phyloP scores from a whole-genome alignment of 176 grass and related monocot genomes.

The Oryza glumipatula region DNA sequence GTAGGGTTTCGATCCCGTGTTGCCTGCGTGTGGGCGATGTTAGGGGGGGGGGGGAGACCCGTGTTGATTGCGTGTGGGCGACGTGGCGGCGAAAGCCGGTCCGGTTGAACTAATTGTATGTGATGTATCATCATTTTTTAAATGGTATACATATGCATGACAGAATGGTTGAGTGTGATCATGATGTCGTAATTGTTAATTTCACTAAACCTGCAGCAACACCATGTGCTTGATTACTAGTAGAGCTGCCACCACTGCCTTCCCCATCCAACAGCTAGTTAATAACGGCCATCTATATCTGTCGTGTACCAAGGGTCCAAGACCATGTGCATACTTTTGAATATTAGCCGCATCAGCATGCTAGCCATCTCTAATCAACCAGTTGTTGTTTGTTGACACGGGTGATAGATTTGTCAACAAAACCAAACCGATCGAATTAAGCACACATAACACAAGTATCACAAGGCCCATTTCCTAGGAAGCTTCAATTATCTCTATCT shows the following conservation, averaged over 20 bases:
- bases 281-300: background rate
- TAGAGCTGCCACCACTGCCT: background rate
- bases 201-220: background rate
- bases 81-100: too few species aligned
- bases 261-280: background rate
- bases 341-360: background rate
- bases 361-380: background rate
- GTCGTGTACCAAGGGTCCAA: background rate
- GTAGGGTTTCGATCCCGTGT: too few species aligned
- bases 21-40: too few species aligned
- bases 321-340: background rate
- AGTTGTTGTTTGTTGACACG: background rate
- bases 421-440: background rate
- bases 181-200: background rate
- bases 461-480: background rate
- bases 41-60: too few species aligned
- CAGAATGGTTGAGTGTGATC: background rate
- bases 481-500: background rate
- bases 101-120: too few species aligned
- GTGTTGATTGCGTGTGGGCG: too few species aligned
- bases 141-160: background rate
- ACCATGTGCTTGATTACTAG: background rate
- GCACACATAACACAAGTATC: background rate
- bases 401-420: background rate
- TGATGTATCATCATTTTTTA: background rate